phyloP scores from a whole-genome alignment of 1,139 yeast species.

The Kodamaea sp. region DNA sequence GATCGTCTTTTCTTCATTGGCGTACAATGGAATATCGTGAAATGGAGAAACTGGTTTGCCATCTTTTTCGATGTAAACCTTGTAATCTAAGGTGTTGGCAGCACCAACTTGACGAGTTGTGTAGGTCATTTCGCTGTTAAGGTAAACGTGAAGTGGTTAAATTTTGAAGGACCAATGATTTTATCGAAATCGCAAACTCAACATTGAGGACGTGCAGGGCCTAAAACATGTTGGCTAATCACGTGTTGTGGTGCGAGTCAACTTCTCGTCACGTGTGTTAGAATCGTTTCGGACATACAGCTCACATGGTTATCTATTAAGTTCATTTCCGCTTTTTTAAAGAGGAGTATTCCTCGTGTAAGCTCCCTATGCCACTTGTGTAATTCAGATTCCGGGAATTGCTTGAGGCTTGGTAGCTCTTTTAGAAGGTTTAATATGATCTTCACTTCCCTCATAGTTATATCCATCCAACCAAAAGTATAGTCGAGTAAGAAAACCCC shows the following conservation, averaged over 20 bases:
- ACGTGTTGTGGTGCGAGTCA: constrained; percentile 8
- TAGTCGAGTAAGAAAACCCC: constrained; percentile 45
- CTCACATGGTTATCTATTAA: constrained; percentile 17
- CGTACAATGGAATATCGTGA: constrained; percentile 85
- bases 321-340: constrained; percentile 64
- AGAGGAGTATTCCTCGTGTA: constrained; percentile 53
- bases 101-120: constrained; percentile 88
- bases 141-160: constrained; percentile 4
- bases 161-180: too few relatives aligned
- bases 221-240: too few relatives aligned
- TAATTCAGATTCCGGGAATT: constrained; percentile 4
- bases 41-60: constrained; percentile 68
- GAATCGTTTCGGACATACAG: constrained; percentile 16
- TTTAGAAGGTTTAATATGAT: constrained; percentile 31
- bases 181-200: too few relatives aligned
- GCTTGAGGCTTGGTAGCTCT: constrained; percentile 1
- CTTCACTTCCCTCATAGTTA: constrained; percentile 35
- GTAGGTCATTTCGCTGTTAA: constrained; percentile 74
- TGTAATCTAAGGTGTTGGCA: constrained; percentile 87
- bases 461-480: constrained; percentile 31
- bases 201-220: too few relatives aligned
- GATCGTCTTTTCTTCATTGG: constrained; percentile 61
- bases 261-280: constrained; percentile 1
- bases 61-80: constrained; percentile 66
- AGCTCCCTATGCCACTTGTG: constrained; percentile 39